Conservation (phyloP, 169 alveolate species). For the Cystoisospora suis region DNA sequence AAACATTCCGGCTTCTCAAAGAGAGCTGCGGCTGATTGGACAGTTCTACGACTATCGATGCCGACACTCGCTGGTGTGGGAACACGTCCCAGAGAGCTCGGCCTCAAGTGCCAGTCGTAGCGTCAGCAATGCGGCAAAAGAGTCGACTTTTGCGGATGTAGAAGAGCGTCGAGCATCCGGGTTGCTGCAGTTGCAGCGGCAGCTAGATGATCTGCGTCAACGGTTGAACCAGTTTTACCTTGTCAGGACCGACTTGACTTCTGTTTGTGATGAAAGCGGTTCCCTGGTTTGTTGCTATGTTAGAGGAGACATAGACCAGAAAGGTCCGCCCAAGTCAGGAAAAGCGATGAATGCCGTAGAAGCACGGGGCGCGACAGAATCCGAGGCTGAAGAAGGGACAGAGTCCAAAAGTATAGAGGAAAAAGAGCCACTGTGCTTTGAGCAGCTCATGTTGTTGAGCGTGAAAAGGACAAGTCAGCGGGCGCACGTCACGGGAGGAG, state of each 20-base stretch:
- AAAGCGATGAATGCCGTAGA: background rate
- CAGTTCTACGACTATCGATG: slow-evolving; percentile 2
- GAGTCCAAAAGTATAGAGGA: background rate
- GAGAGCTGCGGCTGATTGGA: background rate
- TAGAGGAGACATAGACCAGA: background rate
- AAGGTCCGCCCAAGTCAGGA: background rate
- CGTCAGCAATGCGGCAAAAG: background rate
- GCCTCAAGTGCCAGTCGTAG: background rate
- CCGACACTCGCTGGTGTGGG: slow-evolving; percentile 2
- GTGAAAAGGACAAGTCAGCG: background rate
- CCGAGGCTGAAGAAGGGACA: background rate
- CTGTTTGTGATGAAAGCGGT: background rate
- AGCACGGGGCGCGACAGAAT: background rate
- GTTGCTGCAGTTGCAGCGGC: background rate
- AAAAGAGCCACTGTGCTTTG: background rate
- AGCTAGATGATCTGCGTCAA: background rate
- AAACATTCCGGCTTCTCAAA: background rate
- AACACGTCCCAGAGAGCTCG: background rate
- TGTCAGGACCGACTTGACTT: background rate
- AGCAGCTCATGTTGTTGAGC: background rate
- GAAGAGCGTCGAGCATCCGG: background rate
- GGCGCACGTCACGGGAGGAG: background rate
- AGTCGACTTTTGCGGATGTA: background rate
- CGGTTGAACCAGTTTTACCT: background rate
- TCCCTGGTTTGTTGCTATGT: background rate